These are phyloP conservation scores for Curvularia lunata DNA, from an alignment of 2,329 filamentous ascomycete genomes.

Conservation along the genomic window DNA sequence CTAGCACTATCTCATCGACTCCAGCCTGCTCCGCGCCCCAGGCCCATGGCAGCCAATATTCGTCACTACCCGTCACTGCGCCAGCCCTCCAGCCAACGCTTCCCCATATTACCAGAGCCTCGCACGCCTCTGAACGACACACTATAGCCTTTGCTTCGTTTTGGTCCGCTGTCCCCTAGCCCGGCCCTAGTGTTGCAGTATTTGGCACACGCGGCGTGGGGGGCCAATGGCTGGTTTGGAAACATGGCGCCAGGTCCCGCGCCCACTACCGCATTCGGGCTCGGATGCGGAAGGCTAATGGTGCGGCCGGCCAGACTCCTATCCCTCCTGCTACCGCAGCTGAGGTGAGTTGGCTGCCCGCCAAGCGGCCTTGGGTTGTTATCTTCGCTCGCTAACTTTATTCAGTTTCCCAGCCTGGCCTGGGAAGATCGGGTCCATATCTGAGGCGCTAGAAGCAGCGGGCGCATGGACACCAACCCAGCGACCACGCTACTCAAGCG, in stretches of 20 bases:
- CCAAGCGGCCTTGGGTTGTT: constrained; percentile 14
- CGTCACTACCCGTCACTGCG: neutral
- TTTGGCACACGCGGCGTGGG: neutral
- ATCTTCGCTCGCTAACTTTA: constrained; percentile 18
- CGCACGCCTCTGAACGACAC: neutral
- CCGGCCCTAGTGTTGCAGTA: constrained; percentile 1
- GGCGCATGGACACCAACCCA: constrained; percentile 20
- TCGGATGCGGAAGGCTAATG: constrained; percentile 1
- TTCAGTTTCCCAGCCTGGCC: constrained; percentile 9
- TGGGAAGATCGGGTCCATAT: constrained; percentile 9
- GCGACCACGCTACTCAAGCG: constrained; percentile 21
- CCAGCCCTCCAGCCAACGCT: constrained; percentile 1
- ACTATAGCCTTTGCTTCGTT: constrained; percentile 5
- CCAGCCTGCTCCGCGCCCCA: too few relatives aligned
- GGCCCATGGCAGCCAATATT: neutral
- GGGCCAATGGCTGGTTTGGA: constrained; percentile 10
- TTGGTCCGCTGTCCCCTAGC: neutral
- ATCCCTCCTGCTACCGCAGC: constrained; percentile 5
- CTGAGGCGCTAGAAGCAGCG: constrained; percentile 14
- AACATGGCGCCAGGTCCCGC: constrained; percentile 6
- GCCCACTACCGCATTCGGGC: constrained; percentile 15
- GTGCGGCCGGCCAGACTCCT: constrained; percentile 11
- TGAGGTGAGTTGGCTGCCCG: constrained; percentile 12
- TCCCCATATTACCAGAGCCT: neutral
- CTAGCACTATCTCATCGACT: too few relatives aligned